Base-by-base conservation (phyloP, 371 early-diverging fungal genomes). In the Rhizopus sp. region DNA sequence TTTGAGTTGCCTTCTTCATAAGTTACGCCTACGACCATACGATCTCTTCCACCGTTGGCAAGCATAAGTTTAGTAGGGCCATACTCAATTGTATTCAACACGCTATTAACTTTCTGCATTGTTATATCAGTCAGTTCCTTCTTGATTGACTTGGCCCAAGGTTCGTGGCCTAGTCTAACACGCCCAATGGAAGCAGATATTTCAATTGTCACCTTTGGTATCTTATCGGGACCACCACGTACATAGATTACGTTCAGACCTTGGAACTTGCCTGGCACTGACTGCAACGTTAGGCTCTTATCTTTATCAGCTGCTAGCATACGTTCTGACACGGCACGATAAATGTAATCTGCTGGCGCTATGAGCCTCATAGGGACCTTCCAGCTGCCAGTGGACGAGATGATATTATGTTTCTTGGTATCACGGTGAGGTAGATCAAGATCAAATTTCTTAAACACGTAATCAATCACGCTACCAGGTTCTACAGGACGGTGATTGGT, bases 161-260 rank as follows among this genome's bases (percentile, higher is more conserved):
- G 57, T 16, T 13, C 46, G 31, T 51, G 35, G 2, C 60, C 55
- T 4, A 70, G 37, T 29, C 64, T 35, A 5, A 57, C 39, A 9
- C 65, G 50, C 8, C 77, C 77, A 37, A 66, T 59, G 1, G 68
- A 54, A 2, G 75, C 63, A 2, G 71, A 63, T 2, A 73, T 15
- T 17, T 67, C 50, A 2, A 80, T 49, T 0, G 50, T 57, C 7
- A 69, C 65, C 16, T 62, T 50, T 7, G 54, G 44, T 1, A 68
- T 51, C 6, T 38, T 41, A 9, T 65, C 58, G 12, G 77, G 73
- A 0, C 75, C 75, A 33, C 86, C 86, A 9, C 81, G 77, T 4
- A 83, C 66, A 62, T 77, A 85, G 7, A 85, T 63, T 0, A 77
- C 78, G 52, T 82, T 74, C 7, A 83, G 50, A 1, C 86, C 86